Evolutionary conservation across 1,139 yeast genomes (phyloP), one percentile per base, ranked within the genome.

Genomic region (Taphrina flavorubra): DNA sequence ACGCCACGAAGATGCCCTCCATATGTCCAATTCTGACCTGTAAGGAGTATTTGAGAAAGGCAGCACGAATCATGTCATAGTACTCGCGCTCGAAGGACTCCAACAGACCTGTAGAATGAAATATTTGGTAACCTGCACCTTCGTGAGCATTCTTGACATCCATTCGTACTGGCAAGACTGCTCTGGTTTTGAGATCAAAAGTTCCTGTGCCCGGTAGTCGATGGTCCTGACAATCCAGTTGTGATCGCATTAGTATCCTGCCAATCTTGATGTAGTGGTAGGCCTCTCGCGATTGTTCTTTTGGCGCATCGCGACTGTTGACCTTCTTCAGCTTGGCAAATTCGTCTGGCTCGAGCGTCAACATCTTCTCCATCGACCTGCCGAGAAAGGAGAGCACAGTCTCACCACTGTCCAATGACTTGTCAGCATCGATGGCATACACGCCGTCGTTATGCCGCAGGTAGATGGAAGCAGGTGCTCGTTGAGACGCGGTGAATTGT

Each of bases 1-100:
- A 94, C 0, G 97, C 97, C 34, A 94, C 82, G 73, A 90, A 92
- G 5, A 94, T 91, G 6, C 99, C 99, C 77, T 92, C 97, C 99
- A 94, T 94, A 74, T 89, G 87, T 1, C 99, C 99, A 61, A 94
- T 89, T 71, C 97, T 82, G 0, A 97, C 98, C 77, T 94, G 99
- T 72, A 92, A 82, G 13, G 90, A 84, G 76, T 92, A 94, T 77
- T 94, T 94, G 74, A 94, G 80, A 78, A 94, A 78, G 0, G 95
- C 88, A 1, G 94, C 85, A 70, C 90, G 80, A 14, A 89, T 84
- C 73, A 94, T 82, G 75, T 94, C 99, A 71, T 80, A 82, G 76
- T 84, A 83, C 75, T 94, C 99, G 44, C 92, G 81, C 74, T 90
- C 91, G 76, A 86, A 90, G 6, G 96, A 88, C 76, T 91, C 97